Conservation (phyloP, 176 grass and related monocot genomes). For the Rhynchospora pubera region DNA sequence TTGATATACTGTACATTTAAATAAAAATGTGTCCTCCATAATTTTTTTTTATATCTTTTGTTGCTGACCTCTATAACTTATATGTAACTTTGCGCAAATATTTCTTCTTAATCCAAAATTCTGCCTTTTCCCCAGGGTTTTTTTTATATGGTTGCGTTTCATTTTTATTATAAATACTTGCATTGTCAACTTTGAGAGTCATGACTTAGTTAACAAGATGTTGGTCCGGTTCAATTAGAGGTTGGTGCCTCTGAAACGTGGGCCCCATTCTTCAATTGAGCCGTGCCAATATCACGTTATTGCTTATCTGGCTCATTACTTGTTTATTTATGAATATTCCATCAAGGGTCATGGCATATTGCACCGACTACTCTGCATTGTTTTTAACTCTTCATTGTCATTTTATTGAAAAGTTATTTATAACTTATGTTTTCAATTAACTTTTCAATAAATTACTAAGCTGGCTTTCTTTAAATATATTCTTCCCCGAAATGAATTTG, state of each 20-base stretch:
- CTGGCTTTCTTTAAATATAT: background rate
- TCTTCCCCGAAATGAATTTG: background rate
- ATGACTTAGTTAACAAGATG: constrained; percentile 34
- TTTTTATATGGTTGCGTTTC: background rate
- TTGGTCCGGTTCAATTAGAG: constrained; percentile 88
- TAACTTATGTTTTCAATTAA: background rate
- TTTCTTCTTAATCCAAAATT: too few species aligned
- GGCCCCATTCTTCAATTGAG: constrained; percentile 72
- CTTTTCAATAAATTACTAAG: background rate
- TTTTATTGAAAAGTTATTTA: too few species aligned
- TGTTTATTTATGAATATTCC: background rate
- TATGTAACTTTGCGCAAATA: too few species aligned
- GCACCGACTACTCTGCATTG: background rate
- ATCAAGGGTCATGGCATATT: background rate
- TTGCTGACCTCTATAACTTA: too few species aligned
- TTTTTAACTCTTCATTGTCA: too few species aligned
- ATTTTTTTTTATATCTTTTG: too few species aligned
- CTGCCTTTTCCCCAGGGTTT: too few species aligned
- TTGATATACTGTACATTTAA: too few species aligned
- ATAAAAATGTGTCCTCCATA: too few species aligned
- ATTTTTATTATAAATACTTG: background rate
- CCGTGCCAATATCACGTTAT: constrained; percentile 91
- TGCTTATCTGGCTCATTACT: background rate
- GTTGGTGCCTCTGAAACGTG: constrained; percentile 26
- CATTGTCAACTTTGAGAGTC: background rate